phyloP scores from a whole-genome alignment of 768 basidiomycete species.

The Leccinellum albellum region DNA sequence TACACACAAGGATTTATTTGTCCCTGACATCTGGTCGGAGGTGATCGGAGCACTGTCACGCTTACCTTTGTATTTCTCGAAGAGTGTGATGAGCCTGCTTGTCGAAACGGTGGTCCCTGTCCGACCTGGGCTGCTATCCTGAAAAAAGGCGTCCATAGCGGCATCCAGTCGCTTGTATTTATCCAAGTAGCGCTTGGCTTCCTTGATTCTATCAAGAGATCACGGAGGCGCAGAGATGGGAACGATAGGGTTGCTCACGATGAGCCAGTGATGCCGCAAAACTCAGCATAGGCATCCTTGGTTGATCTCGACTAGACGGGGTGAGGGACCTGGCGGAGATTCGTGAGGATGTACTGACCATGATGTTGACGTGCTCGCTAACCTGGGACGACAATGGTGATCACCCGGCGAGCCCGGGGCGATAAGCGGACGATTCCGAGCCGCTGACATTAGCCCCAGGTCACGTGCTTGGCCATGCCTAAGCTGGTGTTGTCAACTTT shows the following conservation, averaged over 20 bases:
- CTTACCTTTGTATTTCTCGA: slow-evolving; percentile 67
- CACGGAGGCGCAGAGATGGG: neutral
- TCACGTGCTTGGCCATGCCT: slow-evolving; percentile 13
- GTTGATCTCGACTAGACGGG: slow-evolving; percentile 23
- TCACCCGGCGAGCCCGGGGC: neutral
- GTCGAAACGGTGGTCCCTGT: slow-evolving; percentile 37
- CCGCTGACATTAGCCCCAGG: slow-evolving; percentile 18
- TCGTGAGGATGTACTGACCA: slow-evolving; percentile 22
- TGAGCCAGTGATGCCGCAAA: slow-evolving; percentile 64
- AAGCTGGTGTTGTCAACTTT: neutral
- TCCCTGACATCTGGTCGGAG: neutral
- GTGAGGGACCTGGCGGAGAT: neutral
- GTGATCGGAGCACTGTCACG: slow-evolving; percentile 1
- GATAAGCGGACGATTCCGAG: slow-evolving; percentile 21
- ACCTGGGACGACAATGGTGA: slow-evolving; percentile 5
- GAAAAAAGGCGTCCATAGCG: slow-evolving; percentile 74
- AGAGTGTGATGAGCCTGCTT: slow-evolving; percentile 53
- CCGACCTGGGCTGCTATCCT: slow-evolving; percentile 32
- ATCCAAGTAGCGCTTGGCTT: slow-evolving; percentile 67
- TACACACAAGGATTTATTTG: slow-evolving; percentile 21
- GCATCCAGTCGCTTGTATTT: slow-evolving; percentile 65
- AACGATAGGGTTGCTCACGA: slow-evolving; percentile 47
- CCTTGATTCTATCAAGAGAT: slow-evolving; percentile 34
- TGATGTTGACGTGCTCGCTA: slow-evolving; percentile 3
- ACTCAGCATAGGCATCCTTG: slow-evolving; percentile 52